Conservation (phyloP, 2,329 filamentous ascomycete species). For the Aspergillus pseudotamarii region DNA sequence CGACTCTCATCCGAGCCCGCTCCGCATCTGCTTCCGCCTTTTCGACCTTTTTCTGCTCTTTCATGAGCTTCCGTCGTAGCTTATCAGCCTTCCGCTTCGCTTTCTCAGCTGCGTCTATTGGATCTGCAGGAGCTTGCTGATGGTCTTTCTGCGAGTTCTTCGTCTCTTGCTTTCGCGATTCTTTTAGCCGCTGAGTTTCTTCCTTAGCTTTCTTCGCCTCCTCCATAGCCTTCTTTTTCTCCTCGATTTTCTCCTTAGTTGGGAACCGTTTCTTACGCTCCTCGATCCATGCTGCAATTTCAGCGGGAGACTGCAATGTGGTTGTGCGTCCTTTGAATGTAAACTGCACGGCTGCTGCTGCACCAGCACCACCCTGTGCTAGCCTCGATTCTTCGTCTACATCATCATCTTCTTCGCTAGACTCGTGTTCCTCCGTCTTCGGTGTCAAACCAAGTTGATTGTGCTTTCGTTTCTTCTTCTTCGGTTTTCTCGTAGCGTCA, state of each 20-base stretch:
- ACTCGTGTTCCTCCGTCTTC: constrained; percentile 48
- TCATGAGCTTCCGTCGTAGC: constrained; percentile 57
- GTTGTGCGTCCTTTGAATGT: constrained; percentile 60
- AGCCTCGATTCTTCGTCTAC: constrained; percentile 49
- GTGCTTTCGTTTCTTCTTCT: constrained; percentile 47
- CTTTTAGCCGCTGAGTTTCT: constrained; percentile 42
- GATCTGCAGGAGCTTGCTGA: constrained; percentile 26
- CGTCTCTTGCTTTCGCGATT: constrained; percentile 40
- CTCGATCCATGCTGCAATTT: constrained; percentile 77
- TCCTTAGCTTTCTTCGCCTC: constrained; percentile 58
- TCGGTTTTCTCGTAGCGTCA: constrained; percentile 38
- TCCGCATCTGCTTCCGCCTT: constrained; percentile 49
- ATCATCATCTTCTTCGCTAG: constrained; percentile 50
- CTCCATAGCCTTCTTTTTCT: constrained; percentile 65
- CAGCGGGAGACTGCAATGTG: constrained; percentile 59
- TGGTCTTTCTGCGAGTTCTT: constrained; percentile 37
- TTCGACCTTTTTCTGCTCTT: constrained; percentile 61
- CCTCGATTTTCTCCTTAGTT: constrained; percentile 68
- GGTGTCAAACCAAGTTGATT: constrained; percentile 54
- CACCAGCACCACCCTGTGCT: constrained; percentile 28
- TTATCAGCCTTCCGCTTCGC: constrained; percentile 46
- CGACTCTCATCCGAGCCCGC: constrained; percentile 38
- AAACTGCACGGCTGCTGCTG: constrained; percentile 47
- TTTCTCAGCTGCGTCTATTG: constrained; percentile 38
- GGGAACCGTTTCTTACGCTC: constrained; percentile 81